Evolutionary conservation across 2,329 filamentous ascomycete genomes (phyloP).

Genomic region (Colletotrichum shisoi): DNA sequence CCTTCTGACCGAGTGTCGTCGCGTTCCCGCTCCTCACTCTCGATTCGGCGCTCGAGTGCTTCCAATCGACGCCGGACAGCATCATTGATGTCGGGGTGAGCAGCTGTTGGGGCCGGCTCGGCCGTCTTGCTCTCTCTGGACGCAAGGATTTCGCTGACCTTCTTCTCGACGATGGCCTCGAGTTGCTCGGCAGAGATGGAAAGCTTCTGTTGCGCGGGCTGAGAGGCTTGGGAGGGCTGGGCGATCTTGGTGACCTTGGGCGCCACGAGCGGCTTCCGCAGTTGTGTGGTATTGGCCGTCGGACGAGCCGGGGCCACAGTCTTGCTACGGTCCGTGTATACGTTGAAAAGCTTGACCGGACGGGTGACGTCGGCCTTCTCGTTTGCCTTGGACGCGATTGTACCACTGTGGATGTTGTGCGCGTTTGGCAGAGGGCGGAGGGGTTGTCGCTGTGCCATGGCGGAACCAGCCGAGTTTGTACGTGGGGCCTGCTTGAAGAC

Average conservation of each 20-base stretch:
- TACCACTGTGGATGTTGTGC: slow-evolving; percentile 74
- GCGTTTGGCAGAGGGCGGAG: slow-evolving; percentile 78
- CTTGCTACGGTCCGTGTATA: slow-evolving; percentile 79
- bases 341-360: slow-evolving; percentile 82
- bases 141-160: slow-evolving; percentile 87
- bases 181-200: slow-evolving; percentile 77
- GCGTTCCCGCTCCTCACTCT: slow-evolving; percentile 60
- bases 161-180: slow-evolving; percentile 90
- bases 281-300: slow-evolving; percentile 48
- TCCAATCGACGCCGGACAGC: slow-evolving; percentile 83
- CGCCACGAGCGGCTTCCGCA: slow-evolving; percentile 55
- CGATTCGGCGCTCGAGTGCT: slow-evolving; percentile 84
- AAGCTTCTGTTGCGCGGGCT: slow-evolving; percentile 44
- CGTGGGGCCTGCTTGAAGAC: slow-evolving; percentile 80
- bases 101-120: slow-evolving; percentile 49
- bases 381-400: slow-evolving; percentile 58
- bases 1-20: slow-evolving; percentile 83
- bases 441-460: slow-evolving; percentile 72
- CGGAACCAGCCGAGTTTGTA: slow-evolving; percentile 52
- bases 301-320: slow-evolving; percentile 49
- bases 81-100: slow-evolving; percentile 69
- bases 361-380: slow-evolving; percentile 64
- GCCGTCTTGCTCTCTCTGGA: slow-evolving; percentile 70
- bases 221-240: slow-evolving; percentile 44
- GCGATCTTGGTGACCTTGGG: slow-evolving; percentile 60